Base-by-base conservation (phyloP, 1,284 basidiomycete species). In the Austroboletus novae-zelandiae region DNA sequence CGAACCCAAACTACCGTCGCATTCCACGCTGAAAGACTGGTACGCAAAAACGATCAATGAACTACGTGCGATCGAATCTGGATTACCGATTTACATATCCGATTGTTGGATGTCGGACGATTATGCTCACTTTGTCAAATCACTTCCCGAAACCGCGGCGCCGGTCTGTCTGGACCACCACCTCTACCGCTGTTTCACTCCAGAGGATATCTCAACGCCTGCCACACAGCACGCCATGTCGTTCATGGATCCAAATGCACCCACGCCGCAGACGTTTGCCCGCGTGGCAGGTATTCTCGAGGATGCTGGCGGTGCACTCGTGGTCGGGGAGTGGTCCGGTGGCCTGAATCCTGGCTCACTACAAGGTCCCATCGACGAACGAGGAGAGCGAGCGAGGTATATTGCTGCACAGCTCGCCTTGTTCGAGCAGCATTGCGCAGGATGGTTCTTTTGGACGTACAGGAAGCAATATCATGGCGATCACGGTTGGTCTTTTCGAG, bases 371-470 rank as follows among this genome's bases (percentile, higher is more conserved):
- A 64, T 66, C 25, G 59, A 79, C 60, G 68, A 79, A 60, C 65
- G 71, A 56, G 70, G 72, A 58, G 74, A 79, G 68, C 62, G 75
- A 61, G 68, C 74, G 64, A 68, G 75, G 55, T 92, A 81, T 57
- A 74, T 87, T 5, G 66, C 74, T 15, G 84, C 89, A 10, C 84
- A 95, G 68, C 70, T 93, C 48, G 77, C 76, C 18, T 58, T 89
- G 32, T 94, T 80, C 56, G 87, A 93, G 56, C 67, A 70, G 48
- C 65, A 72, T 32, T 86, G 87, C 51, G 83, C 80, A 0, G 92
- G 92, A 3, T 90, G 81, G 79, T 94, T 84, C 71, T 94, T 89
- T 69, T 96, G 92, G 93, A 93, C 90, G 37, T 88, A 84, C 66
- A 91, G 87, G 74, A 92, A 93, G 67, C 79, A 85, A 48, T 69